Conservation (phyloP, 345 rosid genomes). For the Capsella bursapastoris region DNA sequence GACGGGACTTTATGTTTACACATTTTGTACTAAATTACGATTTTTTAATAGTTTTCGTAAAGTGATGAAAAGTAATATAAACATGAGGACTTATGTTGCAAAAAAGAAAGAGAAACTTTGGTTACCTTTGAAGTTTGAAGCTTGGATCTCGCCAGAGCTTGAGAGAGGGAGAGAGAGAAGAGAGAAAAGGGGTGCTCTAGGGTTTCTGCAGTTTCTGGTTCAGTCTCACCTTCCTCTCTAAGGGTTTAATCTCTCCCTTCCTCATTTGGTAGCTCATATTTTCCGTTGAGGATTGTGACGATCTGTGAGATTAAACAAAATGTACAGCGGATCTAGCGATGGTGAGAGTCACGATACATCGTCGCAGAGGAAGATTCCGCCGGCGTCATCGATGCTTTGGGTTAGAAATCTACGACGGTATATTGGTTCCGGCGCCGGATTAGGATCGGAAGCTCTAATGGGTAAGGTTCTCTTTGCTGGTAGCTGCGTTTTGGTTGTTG, state of each 20-base stretch:
- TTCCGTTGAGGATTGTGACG: constrained; percentile 18
- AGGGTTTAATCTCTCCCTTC: constrained; percentile 25
- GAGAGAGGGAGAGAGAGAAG: constrained; percentile 31
- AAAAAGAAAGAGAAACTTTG: constrained; percentile 23
- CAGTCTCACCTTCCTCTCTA: constrained; percentile 9
- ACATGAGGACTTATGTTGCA: constrained; percentile 13
- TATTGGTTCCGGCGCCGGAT: constrained; percentile 96
- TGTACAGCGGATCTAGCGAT: constrained; percentile 97
- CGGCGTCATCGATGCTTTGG: constrained; percentile 95
- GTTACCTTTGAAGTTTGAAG: constrained; percentile 41
- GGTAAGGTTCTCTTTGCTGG: constrained; percentile 51
- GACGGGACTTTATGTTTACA: not conserved
- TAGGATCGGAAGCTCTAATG: constrained; percentile 99
- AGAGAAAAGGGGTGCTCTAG: constrained; percentile 33
- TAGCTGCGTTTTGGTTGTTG: constrained; percentile 20
- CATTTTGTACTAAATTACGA: constrained; percentile 1
- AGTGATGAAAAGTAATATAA: not conserved
- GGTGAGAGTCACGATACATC: constrained; percentile 89
- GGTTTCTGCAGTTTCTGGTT: constrained; percentile 33
- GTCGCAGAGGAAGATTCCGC: constrained; percentile 88
- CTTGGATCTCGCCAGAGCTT: constrained; percentile 37
- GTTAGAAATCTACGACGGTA: constrained; percentile 89
- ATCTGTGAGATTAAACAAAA: constrained; percentile 37
- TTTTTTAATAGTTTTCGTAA: not conserved
- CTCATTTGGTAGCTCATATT: constrained; percentile 3